Conservation (phyloP, 257 asterid genomes). For the Vinca minor region DNA sequence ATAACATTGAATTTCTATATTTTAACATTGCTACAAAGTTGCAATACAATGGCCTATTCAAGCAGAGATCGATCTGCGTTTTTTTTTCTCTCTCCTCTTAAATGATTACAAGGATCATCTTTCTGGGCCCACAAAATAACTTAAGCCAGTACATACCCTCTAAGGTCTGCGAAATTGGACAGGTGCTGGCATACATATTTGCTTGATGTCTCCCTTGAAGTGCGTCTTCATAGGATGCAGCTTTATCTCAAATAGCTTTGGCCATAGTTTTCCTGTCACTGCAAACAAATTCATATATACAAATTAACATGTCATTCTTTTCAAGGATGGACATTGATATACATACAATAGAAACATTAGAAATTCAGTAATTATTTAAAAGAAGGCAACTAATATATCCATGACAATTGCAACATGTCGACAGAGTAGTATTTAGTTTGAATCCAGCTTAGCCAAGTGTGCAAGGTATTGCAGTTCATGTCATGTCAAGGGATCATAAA, state of each 20-base stretch:
- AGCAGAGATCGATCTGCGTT: not conserved
- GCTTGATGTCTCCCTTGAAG: conserved; percentile 23
- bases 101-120: too few relatives aligned
- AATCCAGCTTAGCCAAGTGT: too few relatives aligned
- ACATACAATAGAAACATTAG: not conserved
- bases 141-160: too few relatives aligned
- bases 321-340: not conserved
- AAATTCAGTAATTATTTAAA: too few relatives aligned
- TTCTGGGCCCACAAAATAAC: too few relatives aligned
- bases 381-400: too few relatives aligned
- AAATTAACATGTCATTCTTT: not conserved
- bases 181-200: conserved; percentile 19
- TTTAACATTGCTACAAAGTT: too few relatives aligned
- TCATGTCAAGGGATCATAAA: not conserved
- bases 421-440: too few relatives aligned
- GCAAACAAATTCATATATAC: conserved; percentile 2
- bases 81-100: not conserved
- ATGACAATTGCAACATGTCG: too few relatives aligned
- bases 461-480: too few relatives aligned
- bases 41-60: not conserved
- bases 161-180: not conserved
- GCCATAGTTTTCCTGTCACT: conserved; percentile 45
- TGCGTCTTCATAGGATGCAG: conserved; percentile 28
- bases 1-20: too few relatives aligned
- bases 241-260: conserved; percentile 36